Evolutionary conservation across 2,329 filamentous ascomycete genomes (phyloP).

Genomic region (Dothidotthia symphoricarpi): DNA sequence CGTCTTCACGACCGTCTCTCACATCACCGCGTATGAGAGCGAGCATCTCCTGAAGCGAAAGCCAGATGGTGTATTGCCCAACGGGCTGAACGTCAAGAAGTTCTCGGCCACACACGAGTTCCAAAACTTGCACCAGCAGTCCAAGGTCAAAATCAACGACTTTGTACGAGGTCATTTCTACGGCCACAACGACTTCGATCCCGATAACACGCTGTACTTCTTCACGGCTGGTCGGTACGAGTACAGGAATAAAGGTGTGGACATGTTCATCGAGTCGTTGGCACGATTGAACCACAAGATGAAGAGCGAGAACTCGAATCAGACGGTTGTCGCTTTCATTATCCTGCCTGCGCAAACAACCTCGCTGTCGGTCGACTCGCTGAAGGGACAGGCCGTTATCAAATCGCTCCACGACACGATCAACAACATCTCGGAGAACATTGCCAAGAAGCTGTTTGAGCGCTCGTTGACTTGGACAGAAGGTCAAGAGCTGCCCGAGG

Average conservation of each 20-base stretch:
- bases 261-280: constrained; percentile 98
- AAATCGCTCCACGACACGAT: constrained; percentile 94
- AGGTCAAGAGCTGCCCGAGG: constrained; percentile 87
- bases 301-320: constrained; percentile 81
- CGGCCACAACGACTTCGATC: constrained; percentile 94
- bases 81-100: constrained; percentile 96
- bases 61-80: constrained; percentile 92
- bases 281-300: constrained; percentile 92
- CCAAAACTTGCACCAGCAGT: constrained; percentile 94
- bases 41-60: constrained; percentile 97
- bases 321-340: constrained; percentile 93
- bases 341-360: constrained; percentile 98
- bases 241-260: constrained; percentile 96
- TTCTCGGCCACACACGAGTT: constrained; percentile 99
- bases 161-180: constrained; percentile 98
- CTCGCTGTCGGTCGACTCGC: constrained; percentile 88
- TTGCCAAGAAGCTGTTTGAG: constrained; percentile 92
- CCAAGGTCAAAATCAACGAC: constrained; percentile 97
- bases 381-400: constrained; percentile 96
- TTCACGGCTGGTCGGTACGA: constrained; percentile 97
- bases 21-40: constrained; percentile 97
- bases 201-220: constrained; percentile 95
- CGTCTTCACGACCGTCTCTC: constrained; percentile 97
- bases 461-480: constrained; percentile 94
- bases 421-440: constrained; percentile 86